phyloP scores from a whole-genome alignment of 1,139 yeast species.

The Taphrina betulina region DNA sequence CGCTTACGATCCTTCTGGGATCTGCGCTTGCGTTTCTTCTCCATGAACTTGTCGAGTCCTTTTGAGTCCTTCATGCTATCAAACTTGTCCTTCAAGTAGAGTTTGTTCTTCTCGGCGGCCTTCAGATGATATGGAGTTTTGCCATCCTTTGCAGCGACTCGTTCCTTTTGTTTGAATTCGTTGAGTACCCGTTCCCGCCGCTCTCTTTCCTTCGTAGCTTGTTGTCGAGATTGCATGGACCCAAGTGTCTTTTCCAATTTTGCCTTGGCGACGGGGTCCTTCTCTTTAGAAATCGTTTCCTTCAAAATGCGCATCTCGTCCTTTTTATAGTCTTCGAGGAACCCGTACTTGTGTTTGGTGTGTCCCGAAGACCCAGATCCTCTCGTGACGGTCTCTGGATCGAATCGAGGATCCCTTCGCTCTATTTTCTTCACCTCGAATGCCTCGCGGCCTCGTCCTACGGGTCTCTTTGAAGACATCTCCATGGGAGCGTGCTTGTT shows the following conservation, averaged over 20 bases:
- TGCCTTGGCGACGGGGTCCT: slow-evolving; percentile 49
- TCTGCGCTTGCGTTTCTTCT: slow-evolving; percentile 88
- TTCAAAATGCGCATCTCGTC: slow-evolving; percentile 66
- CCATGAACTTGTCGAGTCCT: slow-evolving; percentile 75
- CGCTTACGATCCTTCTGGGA: slow-evolving; percentile 81
- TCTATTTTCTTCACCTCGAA: slow-evolving; percentile 37
- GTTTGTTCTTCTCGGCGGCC: slow-evolving; percentile 71
- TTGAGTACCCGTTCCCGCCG: slow-evolving; percentile 63
- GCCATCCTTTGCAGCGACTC: slow-evolving; percentile 52
- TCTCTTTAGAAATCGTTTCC: slow-evolving; percentile 56
- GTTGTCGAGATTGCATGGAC: slow-evolving; percentile 61
- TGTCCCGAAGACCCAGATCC: slow-evolving; percentile 70
- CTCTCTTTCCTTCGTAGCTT: slow-evolving; percentile 73
- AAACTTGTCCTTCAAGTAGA: slow-evolving; percentile 84
- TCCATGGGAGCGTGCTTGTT: slow-evolving; percentile 40
- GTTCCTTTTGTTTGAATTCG: slow-evolving; percentile 52
- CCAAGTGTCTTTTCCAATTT: slow-evolving; percentile 49
- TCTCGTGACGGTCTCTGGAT: slow-evolving; percentile 42
- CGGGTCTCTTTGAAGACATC: slow-evolving; percentile 38
- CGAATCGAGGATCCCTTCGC: slow-evolving; percentile 76
- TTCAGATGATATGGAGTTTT: slow-evolving; percentile 64
- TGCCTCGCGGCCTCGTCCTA: slow-evolving; percentile 38
- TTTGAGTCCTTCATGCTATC: slow-evolving; percentile 79
- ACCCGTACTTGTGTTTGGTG: slow-evolving; percentile 77
- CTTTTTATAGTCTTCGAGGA: slow-evolving; percentile 79